Percentiles rank a stretch among this genome's conserved stretches.
Evolutionary conservation across 345 rosid genomes (phyloP).

Genomic region (Brassica napus): Da-Ae NC_063440.1:3830001-3830500

Average conservation of each 20-base stretch:
- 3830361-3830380: background rate
- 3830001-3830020: background rate
- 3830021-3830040: conserved; percentile 27
- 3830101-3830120: background rate
- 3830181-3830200: background rate
- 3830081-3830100: conserved; percentile 13
- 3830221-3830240: background rate
- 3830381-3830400: background rate
- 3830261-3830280: background rate
- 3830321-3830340: background rate
- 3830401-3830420: background rate
- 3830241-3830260: background rate
- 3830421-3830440: background rate
- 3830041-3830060: background rate
- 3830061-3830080: conserved; percentile 1
- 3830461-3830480: background rate
- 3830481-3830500: background rate
- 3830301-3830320: background rate
- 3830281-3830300: too few species aligned
- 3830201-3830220: background rate
- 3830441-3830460: background rate
- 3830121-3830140: background rate
- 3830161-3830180: background rate
- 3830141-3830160: background rate
- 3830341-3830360: background rate